A percentile compares a stretch with the other conserved stretches of the same genome.
Evolutionary conservation across 306 rosid species (phyloP).

Genomic region (Lablab purpureus): DNA sequence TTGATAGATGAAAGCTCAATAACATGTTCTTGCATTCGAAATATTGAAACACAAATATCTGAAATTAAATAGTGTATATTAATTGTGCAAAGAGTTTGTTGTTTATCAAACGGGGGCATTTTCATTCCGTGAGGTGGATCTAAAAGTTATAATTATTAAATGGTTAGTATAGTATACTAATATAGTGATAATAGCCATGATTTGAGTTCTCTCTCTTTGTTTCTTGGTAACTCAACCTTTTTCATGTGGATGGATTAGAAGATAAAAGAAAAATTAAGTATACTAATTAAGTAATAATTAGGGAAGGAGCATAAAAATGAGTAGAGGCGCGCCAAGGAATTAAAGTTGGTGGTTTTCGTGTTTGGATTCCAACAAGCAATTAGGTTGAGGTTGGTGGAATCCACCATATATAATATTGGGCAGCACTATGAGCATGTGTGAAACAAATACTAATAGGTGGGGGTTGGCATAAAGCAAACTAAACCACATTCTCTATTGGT

Average conservation of each 20-base stretch:
- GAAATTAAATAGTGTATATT: not conserved
- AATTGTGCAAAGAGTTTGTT: not conserved
- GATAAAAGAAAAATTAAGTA: not conserved
- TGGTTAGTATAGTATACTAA: not conserved
- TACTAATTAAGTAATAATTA: not conserved
- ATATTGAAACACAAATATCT: not conserved
- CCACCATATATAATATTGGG: slow-evolving; percentile 57
- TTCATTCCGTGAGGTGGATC: not conserved
- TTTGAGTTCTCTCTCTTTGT: not conserved
- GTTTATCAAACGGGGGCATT: not conserved
- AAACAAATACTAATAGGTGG: slow-evolving; percentile 43
- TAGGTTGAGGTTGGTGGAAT: slow-evolving; percentile 65
- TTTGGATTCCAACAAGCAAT: slow-evolving; percentile 74
- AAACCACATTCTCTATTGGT: slow-evolving; percentile 35
- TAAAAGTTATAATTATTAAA: slow-evolving; percentile 4
- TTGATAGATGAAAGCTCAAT: not conserved
- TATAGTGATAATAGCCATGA: not conserved
- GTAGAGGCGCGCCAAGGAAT: slow-evolving; percentile 35
- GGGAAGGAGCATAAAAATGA: slow-evolving; percentile 25
- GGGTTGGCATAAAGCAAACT: slow-evolving; percentile 44
- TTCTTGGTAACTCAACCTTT: too few species aligned
- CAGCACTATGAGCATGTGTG: slow-evolving; percentile 48
- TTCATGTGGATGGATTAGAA: not conserved
- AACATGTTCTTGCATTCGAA: not conserved
- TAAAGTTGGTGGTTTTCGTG: slow-evolving; percentile 79